These are phyloP conservation scores for Diaporthe citri DNA, from an alignment of 2,329 filamentous ascomycete genomes.

Conservation along the genomic window DNA sequence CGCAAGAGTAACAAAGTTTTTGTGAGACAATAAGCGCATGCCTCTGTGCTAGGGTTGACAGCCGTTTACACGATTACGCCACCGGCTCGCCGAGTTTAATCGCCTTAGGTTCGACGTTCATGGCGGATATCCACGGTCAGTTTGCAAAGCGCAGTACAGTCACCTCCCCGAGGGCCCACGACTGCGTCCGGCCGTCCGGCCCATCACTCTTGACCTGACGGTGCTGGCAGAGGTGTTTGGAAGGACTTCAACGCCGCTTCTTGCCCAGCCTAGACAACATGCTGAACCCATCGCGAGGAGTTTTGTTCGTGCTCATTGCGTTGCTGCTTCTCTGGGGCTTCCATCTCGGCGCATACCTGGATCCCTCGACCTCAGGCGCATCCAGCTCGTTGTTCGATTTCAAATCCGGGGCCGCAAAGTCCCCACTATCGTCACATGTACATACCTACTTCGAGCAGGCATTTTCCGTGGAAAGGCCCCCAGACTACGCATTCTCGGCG, in stretches of 20 bases:
- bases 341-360: conserved; percentile 24
- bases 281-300: conserved; percentile 2
- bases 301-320: background rate
- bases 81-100: background rate
- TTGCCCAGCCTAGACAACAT: background rate
- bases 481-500: conserved; percentile 44
- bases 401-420: background rate
- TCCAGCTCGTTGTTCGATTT: background rate
- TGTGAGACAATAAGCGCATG: background rate
- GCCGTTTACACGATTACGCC: background rate
- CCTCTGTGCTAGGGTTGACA: background rate
- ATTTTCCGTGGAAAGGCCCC: conserved; percentile 44
- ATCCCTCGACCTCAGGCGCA: background rate
- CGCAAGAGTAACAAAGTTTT: background rate
- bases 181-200: background rate
- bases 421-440: conserved; percentile 37
- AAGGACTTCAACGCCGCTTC: background rate
- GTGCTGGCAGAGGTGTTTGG: no score
- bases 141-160: background rate
- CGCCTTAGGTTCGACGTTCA: background rate
- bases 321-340: conserved; percentile 22
- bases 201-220: background rate
- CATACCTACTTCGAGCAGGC: conserved; percentile 49
- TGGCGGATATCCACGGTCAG: background rate
- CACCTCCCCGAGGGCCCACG: background rate